Conservation (phyloP, 1,139 yeast genomes). For the Keqinozyma sinolaborantium region DNA sequence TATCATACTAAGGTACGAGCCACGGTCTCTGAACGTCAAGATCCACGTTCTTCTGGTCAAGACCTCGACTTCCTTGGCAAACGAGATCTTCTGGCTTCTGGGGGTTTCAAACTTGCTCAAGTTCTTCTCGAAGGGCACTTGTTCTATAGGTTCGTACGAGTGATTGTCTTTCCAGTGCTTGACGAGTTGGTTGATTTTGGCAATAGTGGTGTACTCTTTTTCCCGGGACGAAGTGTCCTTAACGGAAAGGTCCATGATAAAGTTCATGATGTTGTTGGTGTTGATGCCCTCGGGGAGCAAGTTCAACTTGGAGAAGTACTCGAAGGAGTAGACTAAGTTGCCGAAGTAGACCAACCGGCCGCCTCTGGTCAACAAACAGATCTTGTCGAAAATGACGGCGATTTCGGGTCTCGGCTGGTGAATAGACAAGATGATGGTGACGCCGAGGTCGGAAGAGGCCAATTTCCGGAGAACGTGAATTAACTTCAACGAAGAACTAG, state of each 20-base stretch:
- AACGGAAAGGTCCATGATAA: conserved; percentile 66
- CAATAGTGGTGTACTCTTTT: conserved; percentile 39
- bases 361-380: conserved; percentile 68
- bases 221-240: conserved; percentile 52
- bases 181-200: conserved; percentile 45
- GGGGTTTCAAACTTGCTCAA: conserved; percentile 23
- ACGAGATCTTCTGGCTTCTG: conserved; percentile 24
- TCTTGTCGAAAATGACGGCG: conserved; percentile 58
- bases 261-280: conserved; percentile 48
- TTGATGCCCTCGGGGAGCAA: conserved; percentile 14
- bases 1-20: conserved; percentile 51
- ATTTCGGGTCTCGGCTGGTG: conserved; percentile 88
- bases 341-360: conserved; percentile 66
- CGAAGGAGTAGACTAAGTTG: conserved; percentile 35
- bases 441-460: conserved; percentile 49
- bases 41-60: conserved; percentile 54
- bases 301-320: conserved; percentile 43
- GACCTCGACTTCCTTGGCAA: conserved; percentile 46
- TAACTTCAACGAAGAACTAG: conserved; percentile 67
- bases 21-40: conserved; percentile 57
- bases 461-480: conserved; percentile 59
- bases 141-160: conserved; percentile 4
- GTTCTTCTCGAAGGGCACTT: conserved; percentile 20
- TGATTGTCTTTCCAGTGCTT: conserved; percentile 42
- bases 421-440: conserved; percentile 71